phyloP scores from a whole-genome alignment of 202 grass and related monocot genomes.

The Dendrocalamus latiflorus region DNA sequence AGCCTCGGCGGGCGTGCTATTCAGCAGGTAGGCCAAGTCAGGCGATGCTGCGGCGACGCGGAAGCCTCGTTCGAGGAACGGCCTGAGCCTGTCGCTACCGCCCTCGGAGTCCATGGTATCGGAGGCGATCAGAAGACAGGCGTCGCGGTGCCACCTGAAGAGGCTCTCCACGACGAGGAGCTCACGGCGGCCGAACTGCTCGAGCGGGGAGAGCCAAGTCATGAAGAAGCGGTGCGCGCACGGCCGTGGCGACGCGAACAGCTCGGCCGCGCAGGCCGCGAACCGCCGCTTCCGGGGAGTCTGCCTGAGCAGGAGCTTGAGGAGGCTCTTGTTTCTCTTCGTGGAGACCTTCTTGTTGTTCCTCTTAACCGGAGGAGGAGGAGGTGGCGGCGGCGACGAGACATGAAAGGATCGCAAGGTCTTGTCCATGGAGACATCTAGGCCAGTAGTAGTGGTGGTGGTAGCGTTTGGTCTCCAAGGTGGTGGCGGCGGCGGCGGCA shows the following conservation, averaged over 20 bases:
- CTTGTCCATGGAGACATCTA: constrained; percentile 16
- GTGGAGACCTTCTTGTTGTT: constrained; percentile 16
- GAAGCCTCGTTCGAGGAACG: constrained; percentile 50
- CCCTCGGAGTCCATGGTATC: constrained; percentile 54
- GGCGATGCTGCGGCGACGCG: constrained; percentile 44
- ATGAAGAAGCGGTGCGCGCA: constrained; percentile 69
- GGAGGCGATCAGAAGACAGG: constrained; percentile 77
- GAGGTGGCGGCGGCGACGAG: neutral
- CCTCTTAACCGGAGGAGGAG: neutral
- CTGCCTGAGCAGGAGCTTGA: constrained; percentile 20
- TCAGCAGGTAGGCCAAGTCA: constrained; percentile 54
- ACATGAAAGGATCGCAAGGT: constrained; percentile 24
- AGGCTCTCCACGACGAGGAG: constrained; percentile 69
- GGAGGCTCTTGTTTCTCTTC: constrained; percentile 35
- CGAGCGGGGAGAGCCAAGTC: constrained; percentile 68
- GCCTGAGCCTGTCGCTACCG: constrained; percentile 35
- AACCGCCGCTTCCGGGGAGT: constrained; percentile 39
- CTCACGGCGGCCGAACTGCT: constrained; percentile 54
- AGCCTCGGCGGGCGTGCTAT: constrained; percentile 41
- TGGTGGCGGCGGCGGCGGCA: neutral
- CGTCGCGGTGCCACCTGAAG: constrained; percentile 62
- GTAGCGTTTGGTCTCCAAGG: constrained; percentile 13
- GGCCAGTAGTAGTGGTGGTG: neutral
- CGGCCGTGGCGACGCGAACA: constrained; percentile 35
- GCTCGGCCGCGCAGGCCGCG: constrained; percentile 37